These are phyloP conservation scores for Penicillium daleae DNA, from an alignment of 495 filamentous ascomycete species.

Conservation along the genomic window DNA sequence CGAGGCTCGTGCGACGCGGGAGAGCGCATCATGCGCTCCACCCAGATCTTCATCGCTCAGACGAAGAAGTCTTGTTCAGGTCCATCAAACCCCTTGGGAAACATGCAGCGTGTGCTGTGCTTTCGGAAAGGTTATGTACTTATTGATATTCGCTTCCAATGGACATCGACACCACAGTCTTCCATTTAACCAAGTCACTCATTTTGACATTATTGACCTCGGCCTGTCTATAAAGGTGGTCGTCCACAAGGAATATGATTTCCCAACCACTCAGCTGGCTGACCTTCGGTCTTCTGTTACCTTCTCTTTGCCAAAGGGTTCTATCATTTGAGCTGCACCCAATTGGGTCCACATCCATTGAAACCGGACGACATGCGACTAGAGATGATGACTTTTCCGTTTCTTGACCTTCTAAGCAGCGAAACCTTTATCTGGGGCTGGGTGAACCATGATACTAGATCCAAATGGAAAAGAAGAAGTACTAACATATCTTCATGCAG, in stretches of 20 bases:
- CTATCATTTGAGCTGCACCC: neutral
- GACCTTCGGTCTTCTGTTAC: neutral
- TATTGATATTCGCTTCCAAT: neutral
- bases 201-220: neutral
- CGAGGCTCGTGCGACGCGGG: slow-evolving; percentile 1
- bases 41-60: neutral
- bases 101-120: neutral
- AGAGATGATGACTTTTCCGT: neutral
- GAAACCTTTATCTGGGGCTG: neutral
- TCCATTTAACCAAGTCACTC: neutral
- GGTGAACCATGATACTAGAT: neutral
- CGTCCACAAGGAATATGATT: neutral
- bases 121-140: neutral
- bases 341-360: neutral
- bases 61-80: neutral
- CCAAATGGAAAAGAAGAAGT: neutral
- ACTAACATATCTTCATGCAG: neutral
- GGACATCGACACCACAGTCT: neutral
- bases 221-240: neutral
- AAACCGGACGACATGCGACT: neutral
- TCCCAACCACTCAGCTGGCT: neutral
- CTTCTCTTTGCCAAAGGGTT: neutral
- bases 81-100: neutral
- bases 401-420: neutral
- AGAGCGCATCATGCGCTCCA: neutral